Base-by-base conservation (phyloP, 345 rosid genomes). In the Fremontodendron californicum region DNA sequence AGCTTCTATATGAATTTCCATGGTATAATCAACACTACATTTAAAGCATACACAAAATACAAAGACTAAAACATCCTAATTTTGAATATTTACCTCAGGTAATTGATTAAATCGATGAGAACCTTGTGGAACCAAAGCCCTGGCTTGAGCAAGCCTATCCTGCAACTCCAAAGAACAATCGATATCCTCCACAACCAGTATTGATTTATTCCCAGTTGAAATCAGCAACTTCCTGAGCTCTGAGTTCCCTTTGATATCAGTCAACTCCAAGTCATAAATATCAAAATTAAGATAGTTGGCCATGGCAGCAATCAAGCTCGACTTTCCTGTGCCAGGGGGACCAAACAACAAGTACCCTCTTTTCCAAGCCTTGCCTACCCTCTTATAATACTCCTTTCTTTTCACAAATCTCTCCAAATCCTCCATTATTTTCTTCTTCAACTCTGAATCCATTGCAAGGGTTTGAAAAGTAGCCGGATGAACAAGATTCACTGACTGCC, bases 251-350 rank as follows among this genome's bases (percentile, higher is more conserved):
- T 42, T 81, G 8, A 81, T 18, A 29, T 71, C 71, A 37, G 81
- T 37, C 81, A 80, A 78, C 64, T 83, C 81, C 83, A 83, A 78
- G 33, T 78, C 82, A 72, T 75, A 83, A 6, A 78, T 55, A 46
- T 75, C 81, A 65, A 80, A 78, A 11, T 78, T 74, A 18, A 80
- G 79, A 64, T 61, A 75, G 58, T 83, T 78, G 3, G 83, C 83
- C 77, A 80, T 78, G 29, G 81, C 79, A 25, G 84, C 81, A 21
- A 80, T 75, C 84, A 80, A 78, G 81, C 86, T 80, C 31, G 86
- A 80, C 25, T 80, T 80, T 35, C 83, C 79, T 2, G 80, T 80
- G 16, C 81, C 84, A 5, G 78, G 86, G 3, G 86, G 83, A 1
- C 82, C 82, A 67, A 72, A 79, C 76, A 82, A 35, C 75, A 83